Conservation (phyloP, 1,284 basidiomycete genomes). For the Paramarasmius palmivorus region DNA sequence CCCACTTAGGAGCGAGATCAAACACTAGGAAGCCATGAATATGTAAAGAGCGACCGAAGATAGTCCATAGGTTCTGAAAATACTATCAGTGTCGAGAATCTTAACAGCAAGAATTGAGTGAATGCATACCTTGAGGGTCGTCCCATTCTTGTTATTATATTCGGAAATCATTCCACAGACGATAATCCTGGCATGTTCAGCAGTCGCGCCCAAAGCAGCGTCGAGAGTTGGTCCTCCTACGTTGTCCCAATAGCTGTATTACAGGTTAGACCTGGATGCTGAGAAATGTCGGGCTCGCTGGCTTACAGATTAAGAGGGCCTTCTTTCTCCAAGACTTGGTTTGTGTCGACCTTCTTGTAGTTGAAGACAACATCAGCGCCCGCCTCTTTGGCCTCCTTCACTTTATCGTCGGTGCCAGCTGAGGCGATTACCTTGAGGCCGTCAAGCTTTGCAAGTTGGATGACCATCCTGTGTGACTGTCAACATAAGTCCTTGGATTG, state of each 20-base stretch:
- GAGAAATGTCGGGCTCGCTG: background rate
- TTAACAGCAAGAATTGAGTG: background rate
- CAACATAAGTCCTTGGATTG: background rate
- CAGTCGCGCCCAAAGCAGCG: slow-evolving; percentile 43
- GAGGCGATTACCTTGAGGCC: slow-evolving; percentile 64
- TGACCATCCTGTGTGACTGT: slow-evolving; percentile 24
- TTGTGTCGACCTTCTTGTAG: slow-evolving; percentile 54
- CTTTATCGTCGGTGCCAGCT: slow-evolving; percentile 62
- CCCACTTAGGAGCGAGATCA: slow-evolving; percentile 27
- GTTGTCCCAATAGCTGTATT: slow-evolving; percentile 42
- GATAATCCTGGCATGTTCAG: slow-evolving; percentile 48
- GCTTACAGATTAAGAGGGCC: slow-evolving; percentile 46
- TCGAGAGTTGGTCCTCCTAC: slow-evolving; percentile 59
- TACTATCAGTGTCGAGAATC: background rate
- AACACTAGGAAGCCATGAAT: slow-evolving; percentile 53
- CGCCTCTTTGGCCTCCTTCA: slow-evolving; percentile 50
- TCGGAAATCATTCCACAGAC: slow-evolving; percentile 35
- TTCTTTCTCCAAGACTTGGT: slow-evolving; percentile 46
- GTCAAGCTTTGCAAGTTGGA: slow-evolving; percentile 51
- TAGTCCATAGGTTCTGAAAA: background rate
- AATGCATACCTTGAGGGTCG: slow-evolving; percentile 23
- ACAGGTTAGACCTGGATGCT: background rate
- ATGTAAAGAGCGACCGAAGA: slow-evolving; percentile 1
- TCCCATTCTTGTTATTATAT: slow-evolving; percentile 25
- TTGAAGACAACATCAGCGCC: slow-evolving; percentile 66